Percentiles rank a stretch among this genome's conserved stretches.
phyloP scores from a whole-genome alignment of 306 rosid species.

The Quercus glauca region DNA sequence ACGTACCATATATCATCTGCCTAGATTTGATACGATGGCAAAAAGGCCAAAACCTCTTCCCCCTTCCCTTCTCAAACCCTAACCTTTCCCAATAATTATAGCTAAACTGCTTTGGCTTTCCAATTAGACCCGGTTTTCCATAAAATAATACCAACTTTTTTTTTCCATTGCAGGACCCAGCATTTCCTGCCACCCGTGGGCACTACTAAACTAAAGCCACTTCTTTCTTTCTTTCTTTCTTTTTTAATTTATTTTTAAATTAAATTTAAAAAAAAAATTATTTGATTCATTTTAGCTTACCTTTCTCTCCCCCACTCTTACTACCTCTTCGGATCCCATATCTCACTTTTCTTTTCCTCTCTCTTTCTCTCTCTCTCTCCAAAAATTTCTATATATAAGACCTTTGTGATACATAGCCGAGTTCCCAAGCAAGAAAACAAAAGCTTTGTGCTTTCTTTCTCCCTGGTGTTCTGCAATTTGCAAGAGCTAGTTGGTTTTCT shows the following conservation, averaged over 20 bases:
- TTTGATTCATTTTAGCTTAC: slow-evolving; percentile 8
- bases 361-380: slow-evolving; percentile 3
- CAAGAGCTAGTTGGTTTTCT: slow-evolving; percentile 1
- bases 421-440: slow-evolving; percentile 44
- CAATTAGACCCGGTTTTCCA: slow-evolving; percentile 28
- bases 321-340: slow-evolving; percentile 44
- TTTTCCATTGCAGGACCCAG: slow-evolving; percentile 54
- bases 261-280: no score
- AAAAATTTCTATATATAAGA: slow-evolving; percentile 35
- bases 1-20: not conserved
- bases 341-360: slow-evolving; percentile 19
- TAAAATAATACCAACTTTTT: slow-evolving; percentile 29
- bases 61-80: slow-evolving; percentile 16
- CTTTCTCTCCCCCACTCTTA: slow-evolving; percentile 13
- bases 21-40: slow-evolving; percentile 32
- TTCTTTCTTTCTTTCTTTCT: slow-evolving; percentile 5
- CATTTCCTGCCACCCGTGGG: slow-evolving; percentile 49
- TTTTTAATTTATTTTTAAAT: not conserved
- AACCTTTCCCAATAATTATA: slow-evolving; percentile 16
- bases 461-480: slow-evolving; percentile 24
- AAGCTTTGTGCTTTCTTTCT: slow-evolving; percentile 31
- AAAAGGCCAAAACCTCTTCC: not conserved
- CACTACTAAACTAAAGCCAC: slow-evolving; percentile 37
- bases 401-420: slow-evolving; percentile 36
- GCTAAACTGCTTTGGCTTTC: slow-evolving; percentile 16